Evolutionary conservation across 2,329 filamentous ascomycete genomes (phyloP).

Genomic region (Beauveria bassiana): DNA sequence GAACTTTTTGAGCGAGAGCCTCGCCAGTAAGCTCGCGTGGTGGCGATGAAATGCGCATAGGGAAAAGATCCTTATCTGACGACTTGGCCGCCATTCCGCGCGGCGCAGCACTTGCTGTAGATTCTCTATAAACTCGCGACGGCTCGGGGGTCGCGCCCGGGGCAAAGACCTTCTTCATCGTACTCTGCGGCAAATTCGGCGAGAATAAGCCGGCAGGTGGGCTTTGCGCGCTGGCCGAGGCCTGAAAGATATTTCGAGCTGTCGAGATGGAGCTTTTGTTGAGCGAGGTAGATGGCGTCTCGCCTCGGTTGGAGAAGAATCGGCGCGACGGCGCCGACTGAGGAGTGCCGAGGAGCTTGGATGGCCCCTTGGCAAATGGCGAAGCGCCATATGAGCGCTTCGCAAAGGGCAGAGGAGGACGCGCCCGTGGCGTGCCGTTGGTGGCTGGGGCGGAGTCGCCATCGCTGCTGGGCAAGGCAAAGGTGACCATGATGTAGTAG

Average conservation of each 20-base stretch:
- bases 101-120: slow-evolving; percentile 38
- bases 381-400: slow-evolving; percentile 34
- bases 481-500: slow-evolving; percentile 28
- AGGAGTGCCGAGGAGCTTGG: slow-evolving; percentile 31
- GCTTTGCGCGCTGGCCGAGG: slow-evolving; percentile 29
- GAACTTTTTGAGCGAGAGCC: slow-evolving; percentile 44
- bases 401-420: slow-evolving; percentile 35
- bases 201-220: slow-evolving; percentile 33
- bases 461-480: slow-evolving; percentile 28
- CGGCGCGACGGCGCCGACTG: slow-evolving; percentile 30
- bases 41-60: slow-evolving; percentile 51
- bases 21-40: slow-evolving; percentile 50
- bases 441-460: slow-evolving; percentile 22
- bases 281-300: slow-evolving; percentile 27
- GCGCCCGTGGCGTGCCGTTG: slow-evolving; percentile 30
- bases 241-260: slow-evolving; percentile 35
- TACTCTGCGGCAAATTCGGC: slow-evolving; percentile 36
- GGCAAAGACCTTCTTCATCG: slow-evolving; percentile 41
- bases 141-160: slow-evolving; percentile 36
- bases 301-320: slow-evolving; percentile 28
- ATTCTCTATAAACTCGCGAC: slow-evolving; percentile 35
- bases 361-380: slow-evolving; percentile 20
- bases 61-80: slow-evolving; percentile 44
- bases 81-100: slow-evolving; percentile 43
- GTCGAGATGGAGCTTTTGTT: slow-evolving; percentile 28